Evolutionary conservation across 129 eudicot genomes (phyloP).

Genomic region (Chrysanthemum makinoi): DNA sequence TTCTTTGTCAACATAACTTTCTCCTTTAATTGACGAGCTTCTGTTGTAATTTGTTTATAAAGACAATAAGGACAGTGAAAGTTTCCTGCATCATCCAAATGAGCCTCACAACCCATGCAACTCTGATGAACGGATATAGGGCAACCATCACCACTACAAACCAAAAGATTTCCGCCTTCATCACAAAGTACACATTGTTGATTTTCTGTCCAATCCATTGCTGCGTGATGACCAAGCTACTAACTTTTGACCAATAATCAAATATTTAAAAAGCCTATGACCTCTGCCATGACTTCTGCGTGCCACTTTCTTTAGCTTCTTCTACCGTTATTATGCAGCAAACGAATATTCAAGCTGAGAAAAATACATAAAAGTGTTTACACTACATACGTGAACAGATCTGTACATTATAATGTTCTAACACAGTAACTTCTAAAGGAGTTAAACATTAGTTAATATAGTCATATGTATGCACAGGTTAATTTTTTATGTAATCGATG

Average conservation of each 20-base stretch:
- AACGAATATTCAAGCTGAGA: constrained; percentile 6
- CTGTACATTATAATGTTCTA: background rate
- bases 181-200: constrained; percentile 50
- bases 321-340: background rate
- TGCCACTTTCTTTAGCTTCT: background rate
- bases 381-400: background rate
- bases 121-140: constrained; percentile 56
- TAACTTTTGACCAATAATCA: background rate
- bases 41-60: constrained; percentile 35
- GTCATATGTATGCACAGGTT: background rate
- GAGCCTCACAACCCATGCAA: constrained; percentile 60
- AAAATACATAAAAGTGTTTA: constrained; percentile 7
- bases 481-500: background rate
- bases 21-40: constrained; percentile 29
- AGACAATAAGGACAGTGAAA: constrained; percentile 70
- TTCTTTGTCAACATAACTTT: constrained; percentile 45
- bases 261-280: background rate
- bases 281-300: background rate
- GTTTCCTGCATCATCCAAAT: constrained; percentile 40
- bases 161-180: constrained; percentile 52
- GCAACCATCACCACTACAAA: constrained; percentile 55
- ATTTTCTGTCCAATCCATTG: constrained; percentile 48
- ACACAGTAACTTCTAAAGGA: background rate
- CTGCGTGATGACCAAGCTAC: background rate
- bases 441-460: background rate